Conservation (phyloP, 2,329 filamentous ascomycete species). For the Proliferodiscus dingleyae region DNA sequence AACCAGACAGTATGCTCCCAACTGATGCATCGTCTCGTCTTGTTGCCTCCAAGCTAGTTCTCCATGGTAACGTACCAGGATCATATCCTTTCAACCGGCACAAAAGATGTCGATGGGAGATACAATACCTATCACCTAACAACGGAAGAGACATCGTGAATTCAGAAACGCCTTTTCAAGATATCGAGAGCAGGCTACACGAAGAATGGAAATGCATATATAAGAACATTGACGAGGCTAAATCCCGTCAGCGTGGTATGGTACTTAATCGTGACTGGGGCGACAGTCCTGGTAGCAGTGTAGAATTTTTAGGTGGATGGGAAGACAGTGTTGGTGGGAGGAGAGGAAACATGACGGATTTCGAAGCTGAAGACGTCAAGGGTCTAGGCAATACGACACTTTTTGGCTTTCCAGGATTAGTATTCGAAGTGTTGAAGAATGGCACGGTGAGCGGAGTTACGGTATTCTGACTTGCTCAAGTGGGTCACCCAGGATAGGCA, state of each 20-base stretch:
- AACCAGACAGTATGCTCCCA: constrained; percentile 20
- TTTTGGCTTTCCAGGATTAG: constrained; percentile 87
- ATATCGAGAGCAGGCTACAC: constrained; percentile 64
- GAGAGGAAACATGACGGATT: constrained; percentile 39
- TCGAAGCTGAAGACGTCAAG: constrained; percentile 46
- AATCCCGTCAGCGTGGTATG: constrained; percentile 64
- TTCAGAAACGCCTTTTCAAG: constrained; percentile 67
- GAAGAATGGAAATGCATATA: constrained; percentile 66
- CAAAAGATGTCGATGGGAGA: constrained; percentile 81
- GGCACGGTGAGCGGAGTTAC: constrained; percentile 85
- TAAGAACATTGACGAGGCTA: constrained; percentile 47
- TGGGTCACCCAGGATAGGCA: neutral
- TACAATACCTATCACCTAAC: constrained; percentile 51
- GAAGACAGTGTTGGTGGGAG: constrained; percentile 59
- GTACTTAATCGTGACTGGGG: constrained; percentile 87
- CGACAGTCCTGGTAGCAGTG: constrained; percentile 84
- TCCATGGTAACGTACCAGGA: constrained; percentile 92
- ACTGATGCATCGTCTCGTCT: constrained; percentile 52
- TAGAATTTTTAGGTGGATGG: constrained; percentile 76
- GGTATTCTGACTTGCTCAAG: constrained; percentile 57
- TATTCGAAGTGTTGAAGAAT: constrained; percentile 95
- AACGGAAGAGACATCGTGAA: constrained; percentile 34
- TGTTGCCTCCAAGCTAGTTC: constrained; percentile 84
- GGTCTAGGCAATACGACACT: constrained; percentile 72
- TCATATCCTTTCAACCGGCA: constrained; percentile 97